Evolutionary conservation across 768 basidiomycete genomes (phyloP), one percentile per base, ranked within the genome.

Genomic region (Tricholoma matsutake): DNA sequence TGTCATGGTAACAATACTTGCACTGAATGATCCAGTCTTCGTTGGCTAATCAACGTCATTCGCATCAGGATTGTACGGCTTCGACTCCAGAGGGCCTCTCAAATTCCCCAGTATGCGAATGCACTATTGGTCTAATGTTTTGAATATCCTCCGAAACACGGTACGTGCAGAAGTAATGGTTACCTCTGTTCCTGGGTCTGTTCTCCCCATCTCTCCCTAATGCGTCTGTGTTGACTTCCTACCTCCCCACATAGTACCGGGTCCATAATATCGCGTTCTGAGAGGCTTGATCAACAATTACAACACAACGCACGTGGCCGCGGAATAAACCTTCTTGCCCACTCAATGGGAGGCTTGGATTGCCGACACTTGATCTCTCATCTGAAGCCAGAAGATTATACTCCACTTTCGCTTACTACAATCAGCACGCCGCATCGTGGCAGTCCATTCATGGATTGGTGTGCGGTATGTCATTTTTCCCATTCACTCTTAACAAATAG

Each of bases 391-490:
- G 80, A 75, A 9, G 86, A 89, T 55, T 98, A 98, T 74, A 82
- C 82, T 1, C 95, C 97, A 1, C 74, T 94, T 31, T 95, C 93
- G 6, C 77, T 99, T 61, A 98, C 91, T 1, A 91, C 88, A 20
- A 83, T 99, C 64, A 87, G 88, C 25, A 98, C 97, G 0, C 97
- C 97, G 14, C 97, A 99, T 72, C 84, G 94, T 16, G 96, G 97
- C 34, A 94, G 92, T 66, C 95, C 96, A 1, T 98, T 99, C 74
- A 99, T 99, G 97, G 94, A 97, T 72, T 99, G 97, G 97, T 98
- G 96, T 77, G 82, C 86, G 54, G 92, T 92, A 68, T 69, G 89
- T 82, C 34, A 16, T 51, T 52, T 41, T 29, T 54, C 61, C 28
- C 54, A 2, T 14, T 34, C 41, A 8, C 39, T 7, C 32, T 14